Evolutionary conservation across 345 rosid genomes (phyloP).

Genomic region (Physaria fendleri): DNA sequence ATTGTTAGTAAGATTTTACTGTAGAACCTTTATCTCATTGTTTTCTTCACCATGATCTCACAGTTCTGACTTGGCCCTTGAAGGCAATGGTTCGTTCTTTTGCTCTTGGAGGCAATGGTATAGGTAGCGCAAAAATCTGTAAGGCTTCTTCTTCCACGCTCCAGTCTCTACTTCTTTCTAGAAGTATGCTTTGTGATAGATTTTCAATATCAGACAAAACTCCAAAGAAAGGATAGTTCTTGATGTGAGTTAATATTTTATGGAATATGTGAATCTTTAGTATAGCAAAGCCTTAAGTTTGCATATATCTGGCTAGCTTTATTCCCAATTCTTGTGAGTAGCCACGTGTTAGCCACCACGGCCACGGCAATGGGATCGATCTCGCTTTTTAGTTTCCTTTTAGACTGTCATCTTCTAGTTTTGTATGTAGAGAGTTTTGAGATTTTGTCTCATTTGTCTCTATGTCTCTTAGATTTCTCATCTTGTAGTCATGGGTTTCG

Average conservation of each 20-base stretch:
- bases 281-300: conserved; percentile 33
- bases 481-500: too few species aligned
- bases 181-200: background rate
- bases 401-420: too few species aligned
- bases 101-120: conserved; percentile 2
- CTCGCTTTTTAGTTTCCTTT: too few species aligned
- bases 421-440: too few species aligned
- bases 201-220: background rate
- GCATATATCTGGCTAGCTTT: too few species aligned
- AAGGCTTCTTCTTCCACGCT: background rate
- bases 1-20: background rate
- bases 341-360: too few species aligned
- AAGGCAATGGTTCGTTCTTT: background rate
- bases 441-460: too few species aligned
- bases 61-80: background rate
- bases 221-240: background rate
- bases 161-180: background rate
- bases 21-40: background rate
- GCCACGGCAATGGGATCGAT: too few species aligned
- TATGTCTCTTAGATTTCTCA: too few species aligned
- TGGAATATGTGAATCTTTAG: background rate
- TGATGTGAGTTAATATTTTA: background rate
- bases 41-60: conserved; percentile 5
- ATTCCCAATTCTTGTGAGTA: too few species aligned
- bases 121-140: background rate